Evolutionary conservation across 371 early-diverging fungal genomes (phyloP).

Genomic region (Circinella minor): DNA sequence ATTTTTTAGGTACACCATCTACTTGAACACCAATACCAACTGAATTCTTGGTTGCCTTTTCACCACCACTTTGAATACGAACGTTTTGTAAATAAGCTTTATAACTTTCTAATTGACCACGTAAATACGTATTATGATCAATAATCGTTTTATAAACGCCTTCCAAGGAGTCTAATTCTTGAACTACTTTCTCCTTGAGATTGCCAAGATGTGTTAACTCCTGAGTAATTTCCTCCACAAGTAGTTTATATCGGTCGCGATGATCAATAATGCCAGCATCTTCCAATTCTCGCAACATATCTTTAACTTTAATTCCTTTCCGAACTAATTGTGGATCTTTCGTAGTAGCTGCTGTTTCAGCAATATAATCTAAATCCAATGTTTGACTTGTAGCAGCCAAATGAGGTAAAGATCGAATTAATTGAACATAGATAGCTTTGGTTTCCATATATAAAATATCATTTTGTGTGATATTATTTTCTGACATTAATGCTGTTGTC

Average conservation of each 20-base stretch:
- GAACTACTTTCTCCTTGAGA: constrained; percentile 82
- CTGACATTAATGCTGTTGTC: constrained; percentile 67
- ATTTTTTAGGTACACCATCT: constrained; percentile 44
- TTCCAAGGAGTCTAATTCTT: constrained; percentile 79
- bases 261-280: constrained; percentile 76
- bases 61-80: constrained; percentile 79
- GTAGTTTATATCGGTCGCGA: constrained; percentile 76
- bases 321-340: constrained; percentile 86
- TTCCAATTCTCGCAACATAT: constrained; percentile 89
- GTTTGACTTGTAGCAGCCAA: constrained; percentile 35
- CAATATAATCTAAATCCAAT: constrained; percentile 73
- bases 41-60: constrained; percentile 44
- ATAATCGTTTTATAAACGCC: constrained; percentile 90
- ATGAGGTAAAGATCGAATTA: constrained; percentile 82
- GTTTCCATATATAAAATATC: constrained; percentile 96
- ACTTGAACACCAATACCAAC: constrained; percentile 56
- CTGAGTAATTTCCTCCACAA: constrained; percentile 87
- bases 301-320: constrained; percentile 92
- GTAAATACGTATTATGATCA: constrained; percentile 92
- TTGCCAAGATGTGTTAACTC: constrained; percentile 92
- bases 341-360: constrained; percentile 85
- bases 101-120: constrained; percentile 90
- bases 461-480: constrained; percentile 87
- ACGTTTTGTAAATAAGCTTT: constrained; percentile 95
- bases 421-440: constrained; percentile 91